These are phyloP conservation scores for Lomentospora prolificans DNA, from an alignment of 2,329 filamentous ascomycete genomes.

Conservation along the genomic window DNA sequence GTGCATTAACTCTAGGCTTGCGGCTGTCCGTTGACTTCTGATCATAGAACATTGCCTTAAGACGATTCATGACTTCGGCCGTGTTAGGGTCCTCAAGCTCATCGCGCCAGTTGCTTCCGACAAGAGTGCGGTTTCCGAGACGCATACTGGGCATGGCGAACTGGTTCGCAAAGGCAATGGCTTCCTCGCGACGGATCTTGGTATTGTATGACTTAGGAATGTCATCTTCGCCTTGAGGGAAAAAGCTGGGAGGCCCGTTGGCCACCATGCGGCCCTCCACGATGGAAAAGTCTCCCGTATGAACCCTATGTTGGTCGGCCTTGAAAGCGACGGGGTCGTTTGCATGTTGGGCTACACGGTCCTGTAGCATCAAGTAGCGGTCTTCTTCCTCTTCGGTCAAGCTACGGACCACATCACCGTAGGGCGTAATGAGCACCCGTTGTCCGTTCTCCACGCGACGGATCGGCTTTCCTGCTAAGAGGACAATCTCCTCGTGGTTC, in stretches of 20 bases:
- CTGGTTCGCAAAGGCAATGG: slow-evolving; percentile 59
- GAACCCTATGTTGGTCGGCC: slow-evolving; percentile 39
- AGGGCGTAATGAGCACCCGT: slow-evolving; percentile 63
- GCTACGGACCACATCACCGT: slow-evolving; percentile 67
- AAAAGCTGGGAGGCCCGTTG: slow-evolving; percentile 53
- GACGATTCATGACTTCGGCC: slow-evolving; percentile 14
- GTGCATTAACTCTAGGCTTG: not conserved
- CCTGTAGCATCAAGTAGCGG: slow-evolving; percentile 60
- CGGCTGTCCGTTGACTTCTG: slow-evolving; percentile 12
- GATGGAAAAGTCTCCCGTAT: slow-evolving; percentile 47
- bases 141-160: slow-evolving; percentile 53
- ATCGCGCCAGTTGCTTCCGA: slow-evolving; percentile 11
- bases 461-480: slow-evolving; percentile 35
- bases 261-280: slow-evolving; percentile 56
- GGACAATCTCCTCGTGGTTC: slow-evolving; percentile 10
- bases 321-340: slow-evolving; percentile 46
- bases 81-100: slow-evolving; percentile 19
- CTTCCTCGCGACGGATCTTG: slow-evolving; percentile 58
- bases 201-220: slow-evolving; percentile 47
- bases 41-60: slow-evolving; percentile 9
- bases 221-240: slow-evolving; percentile 37
- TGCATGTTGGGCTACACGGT: slow-evolving; percentile 38
- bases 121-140: slow-evolving; percentile 37
- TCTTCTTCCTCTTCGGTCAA: slow-evolving; percentile 60
- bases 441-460: slow-evolving; percentile 48